Percentiles rank a stretch among this genome's conserved stretches.
phyloP scores from a whole-genome alignment of 768 basidiomycete species.

The Fibroporia radiculosa region DNA sequence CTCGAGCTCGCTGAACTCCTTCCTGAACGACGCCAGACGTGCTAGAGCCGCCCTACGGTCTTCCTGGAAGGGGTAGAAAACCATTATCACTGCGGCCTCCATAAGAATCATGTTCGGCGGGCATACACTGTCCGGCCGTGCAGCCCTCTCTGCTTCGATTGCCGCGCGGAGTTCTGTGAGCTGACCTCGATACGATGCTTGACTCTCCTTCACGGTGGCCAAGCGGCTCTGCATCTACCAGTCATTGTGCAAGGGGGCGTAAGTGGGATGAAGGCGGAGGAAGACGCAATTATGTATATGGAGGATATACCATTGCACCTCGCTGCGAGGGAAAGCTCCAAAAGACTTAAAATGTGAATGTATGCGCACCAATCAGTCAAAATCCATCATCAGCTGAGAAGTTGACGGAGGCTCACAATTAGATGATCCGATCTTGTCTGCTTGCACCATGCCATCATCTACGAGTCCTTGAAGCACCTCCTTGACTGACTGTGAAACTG shows the following conservation, averaged over 20 bases:
- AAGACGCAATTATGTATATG: background rate
- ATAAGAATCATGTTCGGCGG: background rate
- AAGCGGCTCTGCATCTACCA: slow-evolving; percentile 52
- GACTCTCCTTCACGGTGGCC: slow-evolving; percentile 39
- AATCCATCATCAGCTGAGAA: slow-evolving; percentile 6
- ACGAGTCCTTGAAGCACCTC: slow-evolving; percentile 84
- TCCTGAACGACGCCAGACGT: slow-evolving; percentile 39
- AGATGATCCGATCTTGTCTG: slow-evolving; percentile 90
- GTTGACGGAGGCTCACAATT: slow-evolving; percentile 57
- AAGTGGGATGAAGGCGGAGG: background rate
- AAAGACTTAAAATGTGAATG: slow-evolving; percentile 51
- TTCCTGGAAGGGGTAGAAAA: slow-evolving; percentile 32
- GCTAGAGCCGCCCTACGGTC: slow-evolving; percentile 47
- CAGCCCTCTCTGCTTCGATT: slow-evolving; percentile 43
- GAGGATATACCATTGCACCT: slow-evolving; percentile 54
- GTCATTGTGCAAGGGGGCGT: background rate
- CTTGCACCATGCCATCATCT: slow-evolving; percentile 78
- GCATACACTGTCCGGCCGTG: slow-evolving; percentile 52
- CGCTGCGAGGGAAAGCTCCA: slow-evolving; percentile 94
- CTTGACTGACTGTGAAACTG: slow-evolving; percentile 87
- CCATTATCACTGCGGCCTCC: background rate
- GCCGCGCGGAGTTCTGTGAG: slow-evolving; percentile 39
- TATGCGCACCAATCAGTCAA: slow-evolving; percentile 14
- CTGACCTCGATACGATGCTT: slow-evolving; percentile 35
- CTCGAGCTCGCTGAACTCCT: slow-evolving; percentile 44